Base-by-base conservation (phyloP, 306 rosid species). In the Prunus davidiana region DNA sequence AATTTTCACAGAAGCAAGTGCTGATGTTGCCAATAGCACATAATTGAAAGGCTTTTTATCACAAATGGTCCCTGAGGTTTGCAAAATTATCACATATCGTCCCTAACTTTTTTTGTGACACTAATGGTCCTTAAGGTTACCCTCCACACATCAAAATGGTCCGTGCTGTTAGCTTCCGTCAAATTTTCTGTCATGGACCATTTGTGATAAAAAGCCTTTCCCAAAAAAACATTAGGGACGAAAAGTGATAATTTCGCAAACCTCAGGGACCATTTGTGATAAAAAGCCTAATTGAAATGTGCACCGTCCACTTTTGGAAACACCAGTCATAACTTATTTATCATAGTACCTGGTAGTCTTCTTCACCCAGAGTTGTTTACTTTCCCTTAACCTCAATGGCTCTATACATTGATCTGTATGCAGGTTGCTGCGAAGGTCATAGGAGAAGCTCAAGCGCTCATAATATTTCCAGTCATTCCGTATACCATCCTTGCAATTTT, bases 381-480 rank as follows among this genome's bases (percentile, higher is more conserved):
- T 71, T 56, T 71, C 38, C 38, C 56, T 3, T 62, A 25, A 38
- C 57, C 69, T 75, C 8, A 57, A 22, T 49, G 69, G 63, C 27
- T 81, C 8, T 60, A 71, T 38, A 16, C 18, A 10, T 51, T 66
- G 22, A 75, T 72, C 64, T 85, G 43, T 71, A 62, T 43, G 67
- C 86, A 93, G 98, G 98, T 93, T 73, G 93, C 97, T 30, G 98
- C 98, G 62, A 93, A 93, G 90, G 96, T 91, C 81, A 91, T 93
- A 38, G 93, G 98, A 80, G 98, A 93, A 87, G 97, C 90, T 79
- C 97, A 84, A 83, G 97, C 92, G 3, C 93, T 93, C 76, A 89
- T 89, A 64, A 82, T 89, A 68, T 93, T 91, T 68, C 98, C 98
- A 22, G 41, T 89, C 83, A 86, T 93, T 70, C 98, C 98, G 60